A percentile compares a stretch with the other conserved stretches of the same genome.
Evolutionary conservation across 768 basidiomycete species (phyloP).

Genomic region (Pulveroboletus sp.): DNA sequence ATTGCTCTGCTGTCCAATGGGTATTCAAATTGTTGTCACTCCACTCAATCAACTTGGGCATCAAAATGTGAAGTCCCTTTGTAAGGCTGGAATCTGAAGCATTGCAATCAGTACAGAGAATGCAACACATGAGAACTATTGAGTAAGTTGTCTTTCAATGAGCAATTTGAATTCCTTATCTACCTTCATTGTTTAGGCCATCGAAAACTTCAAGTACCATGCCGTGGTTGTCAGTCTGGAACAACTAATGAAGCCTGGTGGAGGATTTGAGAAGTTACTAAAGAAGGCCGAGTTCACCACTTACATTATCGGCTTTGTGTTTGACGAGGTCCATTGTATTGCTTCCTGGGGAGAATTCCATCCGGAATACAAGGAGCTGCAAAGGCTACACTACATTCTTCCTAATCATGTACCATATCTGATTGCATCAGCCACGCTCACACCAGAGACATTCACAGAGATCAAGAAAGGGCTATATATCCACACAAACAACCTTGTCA

Average conservation of each 20-base stretch:
- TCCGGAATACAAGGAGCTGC: slow-evolving; percentile 31
- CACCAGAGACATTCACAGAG: slow-evolving; percentile 17
- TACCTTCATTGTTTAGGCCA: too few relatives aligned
- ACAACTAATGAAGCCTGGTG: slow-evolving; percentile 11
- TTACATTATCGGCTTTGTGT: background rate
- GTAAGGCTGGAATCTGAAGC: too few relatives aligned
- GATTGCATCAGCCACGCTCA: slow-evolving; percentile 35
- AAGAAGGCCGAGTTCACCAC: background rate
- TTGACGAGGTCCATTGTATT: slow-evolving; percentile 26
- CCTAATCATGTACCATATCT: slow-evolving; percentile 28
- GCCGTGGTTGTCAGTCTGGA: slow-evolving; percentile 8
- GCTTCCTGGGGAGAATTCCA: slow-evolving; percentile 31
- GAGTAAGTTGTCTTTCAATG: too few relatives aligned
- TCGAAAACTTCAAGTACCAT: background rate
- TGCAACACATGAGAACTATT: too few relatives aligned
- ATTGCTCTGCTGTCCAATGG: too few relatives aligned
- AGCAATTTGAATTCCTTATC: too few relatives aligned
- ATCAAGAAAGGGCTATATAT: slow-evolving; percentile 16
- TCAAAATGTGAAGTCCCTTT: too few relatives aligned
- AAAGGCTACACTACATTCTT: slow-evolving; percentile 27
- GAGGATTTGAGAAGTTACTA: slow-evolving; percentile 12
- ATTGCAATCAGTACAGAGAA: too few relatives aligned
- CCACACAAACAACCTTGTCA: background rate
- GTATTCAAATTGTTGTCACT: too few relatives aligned
- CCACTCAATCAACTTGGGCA: too few relatives aligned